Evolutionary conservation across 352 stramenopile species (phyloP).

Genomic region (Globisporangium paroecandrum): DNA sequence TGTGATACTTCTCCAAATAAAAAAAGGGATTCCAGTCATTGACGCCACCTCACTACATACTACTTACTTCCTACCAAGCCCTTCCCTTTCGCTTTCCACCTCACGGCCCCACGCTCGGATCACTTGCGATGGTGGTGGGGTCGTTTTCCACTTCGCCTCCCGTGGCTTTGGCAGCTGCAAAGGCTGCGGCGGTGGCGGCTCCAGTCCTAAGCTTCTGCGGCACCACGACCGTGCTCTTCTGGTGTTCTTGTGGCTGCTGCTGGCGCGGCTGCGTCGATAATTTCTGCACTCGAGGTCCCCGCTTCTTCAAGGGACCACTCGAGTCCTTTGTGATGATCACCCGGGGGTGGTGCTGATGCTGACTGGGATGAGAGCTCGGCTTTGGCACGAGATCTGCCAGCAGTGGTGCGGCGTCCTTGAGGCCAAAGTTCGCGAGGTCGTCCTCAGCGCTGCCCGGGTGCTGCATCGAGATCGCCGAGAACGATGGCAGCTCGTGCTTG

Average conservation of each 20-base stretch:
- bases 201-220: conserved; percentile 10
- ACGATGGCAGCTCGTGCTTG: conserved; percentile 20
- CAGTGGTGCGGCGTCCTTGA: conserved; percentile 6
- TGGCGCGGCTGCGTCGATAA: neutral
- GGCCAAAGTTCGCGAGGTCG: conserved; percentile 9
- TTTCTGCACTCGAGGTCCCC: conserved; percentile 1
- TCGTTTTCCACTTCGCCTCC: neutral
- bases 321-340: conserved; percentile 12
- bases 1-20: conserved; percentile 9
- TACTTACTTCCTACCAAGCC: neutral
- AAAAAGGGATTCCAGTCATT: neutral
- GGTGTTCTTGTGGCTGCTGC: neutral
- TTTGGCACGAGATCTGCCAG: neutral
- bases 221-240: conserved; percentile 9
- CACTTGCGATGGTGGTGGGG: neutral
- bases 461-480: conserved; percentile 12
- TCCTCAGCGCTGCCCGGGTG: conserved; percentile 7
- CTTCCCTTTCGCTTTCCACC: neutral
- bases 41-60: neutral
- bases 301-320: conserved; percentile 5
- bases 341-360: conserved; percentile 3
- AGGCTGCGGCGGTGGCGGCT: neutral
- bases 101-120: neutral
- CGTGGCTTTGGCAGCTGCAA: neutral
- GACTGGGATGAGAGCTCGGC: neutral